phyloP scores from a whole-genome alignment of 164 flowering plant genomes.

The Amborella trichopoda region DNA sequence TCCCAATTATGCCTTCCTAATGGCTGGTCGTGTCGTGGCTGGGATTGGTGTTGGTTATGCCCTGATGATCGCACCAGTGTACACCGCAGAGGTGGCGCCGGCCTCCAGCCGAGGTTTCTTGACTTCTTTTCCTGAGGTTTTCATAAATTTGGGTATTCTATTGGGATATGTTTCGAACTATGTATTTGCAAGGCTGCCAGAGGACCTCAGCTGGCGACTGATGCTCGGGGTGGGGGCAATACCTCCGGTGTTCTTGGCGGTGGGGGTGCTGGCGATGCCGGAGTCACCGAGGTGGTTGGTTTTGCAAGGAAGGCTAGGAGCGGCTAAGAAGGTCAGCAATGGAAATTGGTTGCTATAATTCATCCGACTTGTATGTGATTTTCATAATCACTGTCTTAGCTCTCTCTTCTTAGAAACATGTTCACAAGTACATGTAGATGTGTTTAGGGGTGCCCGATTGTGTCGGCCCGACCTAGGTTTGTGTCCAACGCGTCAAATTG shows the following conservation, averaged over 20 bases:
- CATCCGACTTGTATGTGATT: no score
- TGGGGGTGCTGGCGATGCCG: slow-evolving; percentile 47
- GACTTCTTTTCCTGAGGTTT: slow-evolving; percentile 28
- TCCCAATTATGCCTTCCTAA: slow-evolving; percentile 18
- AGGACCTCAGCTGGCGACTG: slow-evolving; percentile 47
- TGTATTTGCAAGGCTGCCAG: slow-evolving; percentile 40
- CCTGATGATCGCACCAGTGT: slow-evolving; percentile 31
- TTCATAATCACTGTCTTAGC: no score
- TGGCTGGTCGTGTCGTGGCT: slow-evolving; percentile 25
- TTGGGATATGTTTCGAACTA: slow-evolving; percentile 67
- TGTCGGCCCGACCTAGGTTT: no score
- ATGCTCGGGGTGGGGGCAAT: slow-evolving; percentile 71
- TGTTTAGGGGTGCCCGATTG: no score
- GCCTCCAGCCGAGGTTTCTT: slow-evolving; percentile 23
- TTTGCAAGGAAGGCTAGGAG: slow-evolving; percentile 61
- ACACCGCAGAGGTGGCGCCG: slow-evolving; percentile 25
- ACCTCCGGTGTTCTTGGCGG: slow-evolving; percentile 38
- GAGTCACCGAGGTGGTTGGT: slow-evolving; percentile 85
- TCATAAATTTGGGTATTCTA: slow-evolving; percentile 26
- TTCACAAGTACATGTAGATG: no score
- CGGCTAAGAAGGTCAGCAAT: slow-evolving; percentile 39
- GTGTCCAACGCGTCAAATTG: no score
- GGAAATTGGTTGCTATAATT: no score
- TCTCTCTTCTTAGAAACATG: no score
- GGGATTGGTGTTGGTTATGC: slow-evolving; percentile 31